Conservation (phyloP, 2,329 filamentous ascomycete genomes). For the Magnaporthiopsis incrustans region DNA sequence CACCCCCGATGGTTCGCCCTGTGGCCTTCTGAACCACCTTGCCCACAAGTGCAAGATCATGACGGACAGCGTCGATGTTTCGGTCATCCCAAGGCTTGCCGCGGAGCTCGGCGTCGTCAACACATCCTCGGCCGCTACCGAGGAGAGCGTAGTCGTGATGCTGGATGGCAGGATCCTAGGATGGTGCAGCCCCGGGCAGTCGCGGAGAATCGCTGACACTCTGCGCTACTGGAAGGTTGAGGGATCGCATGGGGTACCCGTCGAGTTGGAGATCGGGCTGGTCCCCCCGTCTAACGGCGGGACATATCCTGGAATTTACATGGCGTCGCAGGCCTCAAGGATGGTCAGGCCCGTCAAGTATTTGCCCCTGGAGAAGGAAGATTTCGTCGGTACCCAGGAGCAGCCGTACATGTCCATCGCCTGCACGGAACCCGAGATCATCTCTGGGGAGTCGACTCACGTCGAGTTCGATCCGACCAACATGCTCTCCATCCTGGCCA, state of each 20-base stretch:
- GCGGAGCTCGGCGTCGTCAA: conserved; percentile 72
- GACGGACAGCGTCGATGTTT: conserved; percentile 66
- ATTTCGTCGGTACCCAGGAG: conserved; percentile 87
- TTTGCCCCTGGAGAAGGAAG: conserved; percentile 73
- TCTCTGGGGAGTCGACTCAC: conserved; percentile 83
- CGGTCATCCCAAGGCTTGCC: conserved; percentile 64
- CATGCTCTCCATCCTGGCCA: conserved; percentile 93
- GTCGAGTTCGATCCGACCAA: conserved; percentile 93
- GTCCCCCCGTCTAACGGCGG: conserved; percentile 81
- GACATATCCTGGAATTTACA: conserved; percentile 94
- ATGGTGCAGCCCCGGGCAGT: conserved; percentile 81
- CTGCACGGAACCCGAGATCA: conserved; percentile 77
- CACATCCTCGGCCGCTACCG: conserved; percentile 67
- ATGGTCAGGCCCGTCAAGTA: conserved; percentile 94
- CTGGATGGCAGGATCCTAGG: conserved; percentile 85
- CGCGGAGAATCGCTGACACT: conserved; percentile 73
- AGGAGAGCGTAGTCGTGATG: conserved; percentile 82
- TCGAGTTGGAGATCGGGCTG: conserved; percentile 84
- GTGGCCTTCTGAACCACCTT: conserved; percentile 89
- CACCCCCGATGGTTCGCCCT: conserved; percentile 92
- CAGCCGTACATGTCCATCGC: conserved; percentile 99
- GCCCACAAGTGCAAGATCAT: conserved; percentile 90
- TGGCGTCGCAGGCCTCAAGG: conserved; percentile 75
- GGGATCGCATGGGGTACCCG: conserved; percentile 69
- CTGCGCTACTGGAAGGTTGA: conserved; percentile 94